Evolutionary conservation across 169 alveolate genomes (phyloP).

Genomic region (Plasmodium gallinaceum): DNA sequence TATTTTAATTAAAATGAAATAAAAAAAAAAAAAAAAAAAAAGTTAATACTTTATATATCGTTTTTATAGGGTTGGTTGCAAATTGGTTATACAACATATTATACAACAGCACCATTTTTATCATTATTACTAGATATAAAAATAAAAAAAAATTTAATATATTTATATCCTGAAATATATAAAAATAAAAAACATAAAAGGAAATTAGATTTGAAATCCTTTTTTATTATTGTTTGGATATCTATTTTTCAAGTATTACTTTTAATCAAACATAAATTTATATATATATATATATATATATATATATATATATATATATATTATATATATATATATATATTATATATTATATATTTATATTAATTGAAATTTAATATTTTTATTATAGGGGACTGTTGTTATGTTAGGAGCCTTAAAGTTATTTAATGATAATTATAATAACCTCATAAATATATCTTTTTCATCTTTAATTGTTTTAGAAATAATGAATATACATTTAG

Average conservation of each 20-base stretch:
- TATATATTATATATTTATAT: neutral
- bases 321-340: neutral
- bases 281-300: neutral
- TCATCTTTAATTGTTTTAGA: conserved; percentile 96
- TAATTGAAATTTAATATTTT: conserved; percentile 48
- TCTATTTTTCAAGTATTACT: conserved; percentile 85
- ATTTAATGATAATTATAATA: conserved; percentile 92
- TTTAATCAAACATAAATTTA: neutral
- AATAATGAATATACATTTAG: conserved; percentile 94
- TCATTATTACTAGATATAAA: conserved; percentile 95
- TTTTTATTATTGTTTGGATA: conserved; percentile 97
- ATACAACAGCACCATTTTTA: conserved; percentile 96
- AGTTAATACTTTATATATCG: neutral
- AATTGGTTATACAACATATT: conserved; percentile 98
- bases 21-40: no score
- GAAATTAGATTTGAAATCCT: conserved; percentile 93
- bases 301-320: neutral
- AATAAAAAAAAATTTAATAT: conserved; percentile 89
- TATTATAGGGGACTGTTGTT: conserved; percentile 95
- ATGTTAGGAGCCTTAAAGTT: conserved; percentile 95
- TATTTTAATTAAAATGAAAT: no score
- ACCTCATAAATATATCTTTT: conserved; percentile 96
- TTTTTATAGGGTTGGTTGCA: conserved; percentile 94
- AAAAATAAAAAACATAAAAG: conserved; percentile 94
- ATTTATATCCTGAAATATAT: conserved; percentile 96